A percentile compares a stretch with the other conserved stretches of the same genome.
phyloP scores from a whole-genome alignment of 2,329 filamentous ascomycete genomes.

The Helminthosporium solani region DNA sequence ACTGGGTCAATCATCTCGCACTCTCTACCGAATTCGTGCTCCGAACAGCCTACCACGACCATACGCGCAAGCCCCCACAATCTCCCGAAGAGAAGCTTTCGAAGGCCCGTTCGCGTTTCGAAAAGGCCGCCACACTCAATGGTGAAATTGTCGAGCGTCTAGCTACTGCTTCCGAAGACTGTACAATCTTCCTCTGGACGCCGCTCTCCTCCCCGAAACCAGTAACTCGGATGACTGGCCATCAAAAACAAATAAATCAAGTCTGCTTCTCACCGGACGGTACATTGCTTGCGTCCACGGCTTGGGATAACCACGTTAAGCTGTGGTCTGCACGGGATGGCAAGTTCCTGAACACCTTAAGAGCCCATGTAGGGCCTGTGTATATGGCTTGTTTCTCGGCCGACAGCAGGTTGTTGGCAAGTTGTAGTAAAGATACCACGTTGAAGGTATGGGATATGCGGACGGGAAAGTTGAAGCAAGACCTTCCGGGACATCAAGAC shows the following conservation, averaged over 20 bases:
- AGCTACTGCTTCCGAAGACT: constrained; percentile 91
- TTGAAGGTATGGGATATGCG: constrained; percentile 93
- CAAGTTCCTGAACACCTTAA: constrained; percentile 79
- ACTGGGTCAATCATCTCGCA: constrained; percentile 94
- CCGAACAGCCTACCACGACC: constrained; percentile 83
- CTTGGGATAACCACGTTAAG: constrained; percentile 94
- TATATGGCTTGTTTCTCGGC: constrained; percentile 93
- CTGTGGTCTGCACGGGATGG: constrained; percentile 79
- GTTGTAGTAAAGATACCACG: constrained; percentile 87
- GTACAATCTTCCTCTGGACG: constrained; percentile 95
- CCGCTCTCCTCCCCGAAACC: constrained; percentile 76
- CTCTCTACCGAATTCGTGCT: constrained; percentile 90
- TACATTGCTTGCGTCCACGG: constrained; percentile 78
- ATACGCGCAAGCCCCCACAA: constrained; percentile 67
- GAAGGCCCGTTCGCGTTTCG: constrained; percentile 79
- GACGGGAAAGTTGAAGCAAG: constrained; percentile 76
- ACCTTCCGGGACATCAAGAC: constrained; percentile 87
- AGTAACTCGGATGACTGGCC: constrained; percentile 82
- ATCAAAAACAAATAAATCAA: constrained; percentile 96
- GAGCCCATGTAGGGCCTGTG: constrained; percentile 87
- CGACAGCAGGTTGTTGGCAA: constrained; percentile 85
- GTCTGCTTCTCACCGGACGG: constrained; percentile 93
- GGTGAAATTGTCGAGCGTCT: constrained; percentile 79
- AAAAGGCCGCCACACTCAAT: constrained; percentile 76
- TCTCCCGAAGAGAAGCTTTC: constrained; percentile 68